Evolutionary conservation across 2,329 filamentous ascomycete species (phyloP), one percentile per base, ranked within the genome.

Genomic region (Phialophora tarda): DNA sequence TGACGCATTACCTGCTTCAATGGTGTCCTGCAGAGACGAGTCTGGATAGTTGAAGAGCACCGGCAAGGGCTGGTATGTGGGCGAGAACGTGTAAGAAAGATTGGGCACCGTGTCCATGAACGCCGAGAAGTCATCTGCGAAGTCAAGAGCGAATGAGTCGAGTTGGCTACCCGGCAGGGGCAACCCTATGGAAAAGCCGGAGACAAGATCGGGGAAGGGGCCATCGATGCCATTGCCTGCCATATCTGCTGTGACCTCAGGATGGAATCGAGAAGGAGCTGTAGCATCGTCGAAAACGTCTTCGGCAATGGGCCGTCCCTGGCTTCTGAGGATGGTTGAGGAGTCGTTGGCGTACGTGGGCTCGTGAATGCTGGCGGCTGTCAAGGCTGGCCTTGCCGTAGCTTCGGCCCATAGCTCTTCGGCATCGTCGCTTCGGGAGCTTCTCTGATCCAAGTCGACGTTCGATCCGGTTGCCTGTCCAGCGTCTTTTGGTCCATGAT

Each of bases 1-100:
- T 75, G 23, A 41, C 12, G 34, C 34, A 41, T 17, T 41, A 41
- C 34, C 34, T 10, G 4, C 34, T 6, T 17, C 14, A 6, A 41
- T 5, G 8, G 34, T 41, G 34, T 14, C 34, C 14, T 72, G 70
- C 24, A 69, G 66, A 58, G 77, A 76, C 3, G 63, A 67, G 50
- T 77, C 72, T 12, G 75, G 77, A 21, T 78, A 77, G 10, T 77
- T 75, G 5, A 77, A 78, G 64, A 78, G 78, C 69, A 78, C 78
- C 0, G 77, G 78, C 68, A 79, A 76, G 2, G 77, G 77, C 51
- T 79, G 78, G 62, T 79, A 77, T 4, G 77, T 72, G 11, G 51
- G 41, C 21, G 50, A 62, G 28, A 62, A 62, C 2, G 59, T 32
- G 21, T 62, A 41, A 4, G 59, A 38, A 17, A 56, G 32, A 24